phyloP scores from a whole-genome alignment of 371 early-diverging fungal genomes.

The Actinomortierella wolfii region DNA sequence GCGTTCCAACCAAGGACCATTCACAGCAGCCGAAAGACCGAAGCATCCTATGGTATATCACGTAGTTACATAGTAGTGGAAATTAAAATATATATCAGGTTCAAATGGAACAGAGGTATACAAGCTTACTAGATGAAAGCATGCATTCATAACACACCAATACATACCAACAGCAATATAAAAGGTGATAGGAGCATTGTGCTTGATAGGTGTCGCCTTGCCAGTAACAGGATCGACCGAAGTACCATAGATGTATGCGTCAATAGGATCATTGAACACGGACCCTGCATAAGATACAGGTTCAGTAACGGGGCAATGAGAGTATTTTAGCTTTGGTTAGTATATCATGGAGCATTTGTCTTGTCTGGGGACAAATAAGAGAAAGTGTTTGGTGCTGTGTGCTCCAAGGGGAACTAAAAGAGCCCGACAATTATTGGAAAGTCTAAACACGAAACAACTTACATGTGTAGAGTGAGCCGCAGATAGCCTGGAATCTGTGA shows the following conservation, averaged over 20 bases:
- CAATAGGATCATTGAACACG: conserved; percentile 67
- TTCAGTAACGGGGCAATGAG: not conserved
- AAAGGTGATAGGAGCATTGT: conserved; percentile 60
- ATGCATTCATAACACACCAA: too few species aligned
- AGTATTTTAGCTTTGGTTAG: too few species aligned
- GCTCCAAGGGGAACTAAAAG: too few species aligned
- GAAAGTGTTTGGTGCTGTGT: too few species aligned
- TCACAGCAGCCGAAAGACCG: conserved; percentile 67
- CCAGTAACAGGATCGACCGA: conserved; percentile 12
- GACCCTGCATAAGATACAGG: conserved; percentile 54
- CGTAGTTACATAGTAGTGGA: not conserved
- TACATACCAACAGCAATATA: conserved; percentile 63
- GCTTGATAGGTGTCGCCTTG: conserved; percentile 9
- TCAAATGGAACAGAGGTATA: too few species aligned
- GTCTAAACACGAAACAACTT: conserved; percentile 6
- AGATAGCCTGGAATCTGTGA: conserved; percentile 39
- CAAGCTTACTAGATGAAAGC: too few species aligned
- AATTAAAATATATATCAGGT: conserved; percentile 22
- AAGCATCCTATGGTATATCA: conserved; percentile 49
- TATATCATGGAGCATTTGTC: too few species aligned
- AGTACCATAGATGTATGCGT: conserved; percentile 49
- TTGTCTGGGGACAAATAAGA: too few species aligned
- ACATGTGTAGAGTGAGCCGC: conserved; percentile 45
- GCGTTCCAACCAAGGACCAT: conserved; percentile 73
- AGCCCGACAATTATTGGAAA: too few species aligned